Evolutionary conservation across 1,284 basidiomycete species (phyloP).

Genomic region (Xanthoconium separans): DNA sequence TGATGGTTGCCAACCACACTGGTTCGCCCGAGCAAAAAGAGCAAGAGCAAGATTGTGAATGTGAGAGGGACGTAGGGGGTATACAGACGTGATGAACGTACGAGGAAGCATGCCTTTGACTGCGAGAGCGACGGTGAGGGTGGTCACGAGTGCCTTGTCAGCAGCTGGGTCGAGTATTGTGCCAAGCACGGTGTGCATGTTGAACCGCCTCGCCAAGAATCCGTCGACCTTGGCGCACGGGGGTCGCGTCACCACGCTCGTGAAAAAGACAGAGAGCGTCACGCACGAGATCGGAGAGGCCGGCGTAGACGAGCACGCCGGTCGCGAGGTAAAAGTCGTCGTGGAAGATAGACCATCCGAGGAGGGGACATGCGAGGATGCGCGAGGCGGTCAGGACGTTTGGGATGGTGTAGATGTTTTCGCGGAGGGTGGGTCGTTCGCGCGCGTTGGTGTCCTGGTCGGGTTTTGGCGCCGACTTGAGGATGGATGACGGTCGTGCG

Average conservation of each 20-base stretch:
- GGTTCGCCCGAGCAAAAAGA: not conserved
- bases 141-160: conserved; percentile 96
- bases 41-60: not conserved
- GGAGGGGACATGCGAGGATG: conserved; percentile 83
- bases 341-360: conserved; percentile 91
- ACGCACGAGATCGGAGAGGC: conserved; percentile 85
- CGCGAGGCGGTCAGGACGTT: conserved; percentile 89
- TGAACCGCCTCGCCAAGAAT: conserved; percentile 82
- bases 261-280: not conserved
- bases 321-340: conserved; percentile 82
- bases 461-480: conserved; percentile 2
- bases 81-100: conserved; percentile 36
- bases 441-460: conserved; percentile 7
- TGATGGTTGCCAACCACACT: conserved; percentile 85
- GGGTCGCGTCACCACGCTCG: conserved; percentile 6
- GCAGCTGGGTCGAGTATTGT: conserved; percentile 96
- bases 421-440: conserved; percentile 42
- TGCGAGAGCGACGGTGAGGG: conserved; percentile 84
- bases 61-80: not conserved
- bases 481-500: conserved; percentile 9
- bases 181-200: conserved; percentile 87
- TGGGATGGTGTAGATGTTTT: conserved; percentile 95
- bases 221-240: conserved; percentile 72
- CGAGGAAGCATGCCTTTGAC: conserved; percentile 85
- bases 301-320: conserved; percentile 82